Evolutionary conservation across 805 yeast genomes (phyloP).

Genomic region (Metschnikowia sp.): DNA sequence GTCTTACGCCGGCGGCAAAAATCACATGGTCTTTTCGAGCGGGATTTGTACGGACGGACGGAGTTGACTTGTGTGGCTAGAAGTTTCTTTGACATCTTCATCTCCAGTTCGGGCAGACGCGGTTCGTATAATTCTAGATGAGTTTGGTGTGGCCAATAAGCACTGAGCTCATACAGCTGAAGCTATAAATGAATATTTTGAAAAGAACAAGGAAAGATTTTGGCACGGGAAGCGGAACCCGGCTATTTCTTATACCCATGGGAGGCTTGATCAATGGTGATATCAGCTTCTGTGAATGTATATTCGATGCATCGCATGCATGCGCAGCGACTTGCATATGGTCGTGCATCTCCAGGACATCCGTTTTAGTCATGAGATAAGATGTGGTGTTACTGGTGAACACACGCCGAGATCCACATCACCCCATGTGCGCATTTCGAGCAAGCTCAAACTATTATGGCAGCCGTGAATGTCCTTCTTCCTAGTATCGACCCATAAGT

Average conservation of each 20-base stretch:
- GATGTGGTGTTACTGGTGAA: background rate
- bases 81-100: slow-evolving; percentile 16
- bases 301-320: slow-evolving; percentile 6
- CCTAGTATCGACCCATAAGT: too few relatives aligned
- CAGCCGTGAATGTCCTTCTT: too few relatives aligned
- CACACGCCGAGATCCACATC: background rate
- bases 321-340: slow-evolving; percentile 5
- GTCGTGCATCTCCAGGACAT: background rate
- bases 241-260: slow-evolving; percentile 3
- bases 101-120: background rate
- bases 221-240: background rate
- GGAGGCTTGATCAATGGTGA: background rate
- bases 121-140: background rate
- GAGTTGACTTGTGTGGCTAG: slow-evolving; percentile 19
- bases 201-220: too few relatives aligned
- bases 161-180: background rate
- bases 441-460: background rate
- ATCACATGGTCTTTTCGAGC: slow-evolving; percentile 35
- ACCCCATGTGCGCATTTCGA: background rate
- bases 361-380: slow-evolving; percentile 5
- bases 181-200: background rate
- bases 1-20: slow-evolving; percentile 33
- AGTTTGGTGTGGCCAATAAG: background rate
- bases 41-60: slow-evolving; percentile 31
- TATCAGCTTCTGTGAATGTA: background rate